These are phyloP conservation scores for Tilletiaria anomala DNA, from an alignment of 1,284 basidiomycete genomes.

Conservation along the genomic window DNA sequence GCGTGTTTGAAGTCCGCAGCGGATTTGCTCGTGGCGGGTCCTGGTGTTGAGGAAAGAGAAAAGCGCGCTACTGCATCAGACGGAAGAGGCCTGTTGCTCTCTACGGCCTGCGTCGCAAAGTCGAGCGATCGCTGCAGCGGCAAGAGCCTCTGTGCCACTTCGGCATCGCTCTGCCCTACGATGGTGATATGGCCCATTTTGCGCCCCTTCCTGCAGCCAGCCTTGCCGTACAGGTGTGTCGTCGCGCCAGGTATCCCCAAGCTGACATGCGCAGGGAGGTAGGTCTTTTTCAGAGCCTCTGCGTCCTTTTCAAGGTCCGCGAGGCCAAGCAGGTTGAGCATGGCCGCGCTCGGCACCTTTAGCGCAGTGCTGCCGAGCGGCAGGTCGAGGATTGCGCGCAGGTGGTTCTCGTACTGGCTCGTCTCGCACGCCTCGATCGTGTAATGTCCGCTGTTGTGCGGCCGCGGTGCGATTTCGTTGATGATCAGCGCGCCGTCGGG, in stretches of 20 bases:
- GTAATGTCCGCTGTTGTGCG: slow-evolving; percentile 97
- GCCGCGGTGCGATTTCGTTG: slow-evolving; percentile 97
- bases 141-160: no score
- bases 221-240: slow-evolving; percentile 86
- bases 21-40: slow-evolving; percentile 40
- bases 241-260: slow-evolving; percentile 57
- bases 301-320: slow-evolving; percentile 28
- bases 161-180: slow-evolving; percentile 66
- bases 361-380: slow-evolving; percentile 79
- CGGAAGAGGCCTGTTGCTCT: no score
- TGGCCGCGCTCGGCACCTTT: slow-evolving; percentile 71
- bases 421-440: slow-evolving; percentile 96
- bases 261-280: slow-evolving; percentile 28
- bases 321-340: slow-evolving; percentile 74
- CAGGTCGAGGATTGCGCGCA: slow-evolving; percentile 81
- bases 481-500: slow-evolving; percentile 68
- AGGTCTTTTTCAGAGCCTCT: slow-evolving; percentile 31
- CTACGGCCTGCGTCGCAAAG: slow-evolving; percentile 21
- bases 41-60: slow-evolving; percentile 47
- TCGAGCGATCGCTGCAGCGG: slow-evolving; percentile 32
- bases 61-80: no score
- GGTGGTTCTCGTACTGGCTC: slow-evolving; percentile 95
- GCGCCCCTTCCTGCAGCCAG: slow-evolving; percentile 69
- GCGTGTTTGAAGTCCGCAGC: slow-evolving; percentile 42
- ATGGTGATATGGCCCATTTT: slow-evolving; percentile 98